Conservation (phyloP, 225 moss, liverwort and hornwort species). For the Anthoceros angustus region DNA sequence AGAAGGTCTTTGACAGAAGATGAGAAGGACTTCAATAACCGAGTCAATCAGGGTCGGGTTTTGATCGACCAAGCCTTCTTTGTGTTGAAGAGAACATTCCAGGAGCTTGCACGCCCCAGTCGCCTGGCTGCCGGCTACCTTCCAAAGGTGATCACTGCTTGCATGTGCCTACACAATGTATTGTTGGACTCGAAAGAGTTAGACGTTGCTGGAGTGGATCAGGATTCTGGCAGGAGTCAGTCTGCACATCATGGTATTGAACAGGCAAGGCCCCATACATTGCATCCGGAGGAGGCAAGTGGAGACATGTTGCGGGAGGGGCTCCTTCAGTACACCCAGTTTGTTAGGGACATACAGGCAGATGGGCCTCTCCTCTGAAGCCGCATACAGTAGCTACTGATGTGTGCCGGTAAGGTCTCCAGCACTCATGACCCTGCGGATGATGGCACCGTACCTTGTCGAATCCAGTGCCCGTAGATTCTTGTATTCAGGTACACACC, state of each 20-base stretch:
- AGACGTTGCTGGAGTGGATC: neutral
- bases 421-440: too few species aligned
- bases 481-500: too few species aligned
- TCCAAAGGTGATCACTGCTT: constrained; percentile 15
- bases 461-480: too few species aligned
- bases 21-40: constrained; percentile 9
- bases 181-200: constrained; percentile 4
- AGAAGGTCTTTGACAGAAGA: neutral
- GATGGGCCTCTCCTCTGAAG: too few species aligned
- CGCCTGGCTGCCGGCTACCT: constrained; percentile 13
- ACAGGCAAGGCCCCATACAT: neutral
- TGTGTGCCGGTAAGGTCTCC: too few species aligned
- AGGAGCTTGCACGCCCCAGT: constrained; percentile 10
- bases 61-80: constrained; percentile 12
- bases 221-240: constrained; percentile 1
- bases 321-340: neutral
- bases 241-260: neutral
- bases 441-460: too few species aligned
- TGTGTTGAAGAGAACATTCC: constrained; percentile 11
- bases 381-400: too few species aligned
- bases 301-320: neutral
- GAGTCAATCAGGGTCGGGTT: constrained; percentile 7
- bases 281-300: neutral
- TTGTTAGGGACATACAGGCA: too few species aligned
- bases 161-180: constrained; percentile 14